These are phyloP conservation scores for Sugiyamaella neomexicana DNA, from an alignment of 1,139 yeast genomes.

Conservation along the genomic window DNA sequence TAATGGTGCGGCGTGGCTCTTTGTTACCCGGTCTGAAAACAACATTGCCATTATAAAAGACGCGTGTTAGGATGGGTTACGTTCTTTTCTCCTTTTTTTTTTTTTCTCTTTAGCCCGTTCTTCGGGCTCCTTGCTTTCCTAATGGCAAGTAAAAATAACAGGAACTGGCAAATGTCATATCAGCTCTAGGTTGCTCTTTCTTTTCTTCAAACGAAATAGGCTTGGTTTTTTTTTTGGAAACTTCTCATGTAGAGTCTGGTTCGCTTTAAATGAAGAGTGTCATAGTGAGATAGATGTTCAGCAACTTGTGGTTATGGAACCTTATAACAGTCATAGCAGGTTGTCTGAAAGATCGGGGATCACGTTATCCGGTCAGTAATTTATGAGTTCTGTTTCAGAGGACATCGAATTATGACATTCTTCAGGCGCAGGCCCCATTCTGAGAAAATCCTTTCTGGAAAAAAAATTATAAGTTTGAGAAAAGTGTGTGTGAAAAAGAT, in stretches of 20 bases:
- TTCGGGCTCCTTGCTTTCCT: conserved; percentile 10
- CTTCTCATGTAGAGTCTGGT: not conserved
- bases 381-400: not conserved
- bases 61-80: not conserved
- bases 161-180: conserved; percentile 3
- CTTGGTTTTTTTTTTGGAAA: not conserved
- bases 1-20: no score
- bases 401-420: not conserved
- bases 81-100: not conserved
- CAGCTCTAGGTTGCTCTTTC: not conserved
- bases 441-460: not conserved
- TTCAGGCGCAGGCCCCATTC: not conserved
- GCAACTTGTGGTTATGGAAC: not conserved
- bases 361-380: not conserved
- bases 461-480: not conserved
- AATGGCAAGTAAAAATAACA: conserved; percentile 11
- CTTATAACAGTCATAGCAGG: not conserved
- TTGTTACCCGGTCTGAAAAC: not conserved
- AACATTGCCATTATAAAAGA: no score
- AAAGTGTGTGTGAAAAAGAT: not conserved
- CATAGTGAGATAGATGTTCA: not conserved
- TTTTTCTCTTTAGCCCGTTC: conserved; percentile 3
- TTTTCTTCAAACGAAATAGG: not conserved
- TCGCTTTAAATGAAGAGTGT: not conserved
- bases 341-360: not conserved